phyloP scores from a whole-genome alignment of 495 filamentous ascomycete species.

The Penicillium angulare region DNA sequence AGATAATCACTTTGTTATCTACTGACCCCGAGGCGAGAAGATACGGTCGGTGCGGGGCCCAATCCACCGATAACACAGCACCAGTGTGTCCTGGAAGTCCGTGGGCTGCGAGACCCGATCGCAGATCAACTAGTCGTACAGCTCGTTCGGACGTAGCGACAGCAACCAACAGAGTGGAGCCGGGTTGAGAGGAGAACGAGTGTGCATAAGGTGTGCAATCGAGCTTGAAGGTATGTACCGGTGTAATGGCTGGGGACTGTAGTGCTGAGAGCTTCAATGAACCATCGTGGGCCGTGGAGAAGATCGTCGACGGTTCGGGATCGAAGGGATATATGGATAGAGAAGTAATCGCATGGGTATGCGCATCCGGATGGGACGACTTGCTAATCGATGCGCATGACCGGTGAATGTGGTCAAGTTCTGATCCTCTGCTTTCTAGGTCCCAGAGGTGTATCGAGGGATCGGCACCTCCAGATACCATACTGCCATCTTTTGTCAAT shows the following conservation, averaged over 20 bases:
- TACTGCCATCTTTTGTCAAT: slow-evolving; percentile 31
- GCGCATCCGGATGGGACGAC: slow-evolving; percentile 46
- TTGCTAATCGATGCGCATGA: slow-evolving; percentile 47
- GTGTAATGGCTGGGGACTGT: slow-evolving; percentile 46
- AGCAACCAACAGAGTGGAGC: slow-evolving; percentile 71
- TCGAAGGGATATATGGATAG: slow-evolving; percentile 87
- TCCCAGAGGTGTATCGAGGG: slow-evolving; percentile 81
- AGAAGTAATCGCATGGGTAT: slow-evolving; percentile 79
- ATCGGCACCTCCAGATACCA: slow-evolving; percentile 81
- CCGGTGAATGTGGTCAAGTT: slow-evolving; percentile 46
- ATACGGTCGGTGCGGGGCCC: slow-evolving; percentile 76
- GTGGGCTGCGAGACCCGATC: slow-evolving; percentile 73
- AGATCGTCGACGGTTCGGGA: slow-evolving; percentile 66
- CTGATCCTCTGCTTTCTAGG: slow-evolving; percentile 55
- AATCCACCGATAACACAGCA: slow-evolving; percentile 69
- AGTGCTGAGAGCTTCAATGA: slow-evolving; percentile 78
- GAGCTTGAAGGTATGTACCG: slow-evolving; percentile 64
- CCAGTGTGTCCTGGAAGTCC: slow-evolving; percentile 72
- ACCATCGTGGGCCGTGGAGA: slow-evolving; percentile 81
- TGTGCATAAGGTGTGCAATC: slow-evolving; percentile 72
- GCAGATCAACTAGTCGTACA: slow-evolving; percentile 78
- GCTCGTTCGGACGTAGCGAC: slow-evolving; percentile 78
- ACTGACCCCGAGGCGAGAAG: slow-evolving; percentile 74
- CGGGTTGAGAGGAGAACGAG: slow-evolving; percentile 67
- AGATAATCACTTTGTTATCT: slow-evolving; percentile 77